Conservation (phyloP, 257 asterid genomes). For the Nicotiana knightiana region DNA sequence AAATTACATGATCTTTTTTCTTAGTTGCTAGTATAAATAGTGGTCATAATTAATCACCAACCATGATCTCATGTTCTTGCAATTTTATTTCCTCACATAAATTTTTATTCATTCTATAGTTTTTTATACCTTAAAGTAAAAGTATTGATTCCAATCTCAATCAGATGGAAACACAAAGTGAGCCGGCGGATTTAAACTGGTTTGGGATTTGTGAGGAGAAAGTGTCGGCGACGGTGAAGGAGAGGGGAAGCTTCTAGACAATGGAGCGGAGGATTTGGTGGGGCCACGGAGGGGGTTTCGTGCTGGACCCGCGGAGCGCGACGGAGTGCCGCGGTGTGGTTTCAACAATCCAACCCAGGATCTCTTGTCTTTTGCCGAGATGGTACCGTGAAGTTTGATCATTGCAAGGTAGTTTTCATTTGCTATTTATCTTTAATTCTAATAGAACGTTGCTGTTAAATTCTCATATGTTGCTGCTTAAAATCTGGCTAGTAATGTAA, state of each 20-base stretch:
- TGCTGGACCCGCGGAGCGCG: background rate
- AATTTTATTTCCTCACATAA: too few species aligned
- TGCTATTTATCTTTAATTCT: too few species aligned
- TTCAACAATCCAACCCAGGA: background rate
- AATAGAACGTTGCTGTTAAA: too few species aligned
- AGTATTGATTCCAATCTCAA: too few species aligned
- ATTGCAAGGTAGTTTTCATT: conserved; percentile 9
- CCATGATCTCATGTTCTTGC: too few species aligned
- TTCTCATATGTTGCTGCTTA: too few species aligned
- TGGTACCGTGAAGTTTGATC: background rate
- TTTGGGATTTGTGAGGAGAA: conserved; percentile 2
- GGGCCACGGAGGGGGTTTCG: conserved; percentile 17
- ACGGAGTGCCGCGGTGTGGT: conserved; percentile 8
- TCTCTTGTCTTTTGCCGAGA: conserved; percentile 11
- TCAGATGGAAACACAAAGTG: background rate
- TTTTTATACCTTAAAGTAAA: too few species aligned
- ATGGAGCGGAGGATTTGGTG: background rate
- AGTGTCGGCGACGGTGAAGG: conserved; percentile 9
- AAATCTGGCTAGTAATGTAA: too few species aligned
- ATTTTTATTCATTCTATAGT: too few species aligned
- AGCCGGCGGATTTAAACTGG: background rate
- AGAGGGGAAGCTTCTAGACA: background rate
- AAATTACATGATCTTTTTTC: too few species aligned
- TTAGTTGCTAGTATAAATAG: too few species aligned
- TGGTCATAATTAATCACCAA: too few species aligned